Evolutionary conservation across 2,329 filamentous ascomycete species (phyloP).

Genomic region (Alternaria arborescens): DNA sequence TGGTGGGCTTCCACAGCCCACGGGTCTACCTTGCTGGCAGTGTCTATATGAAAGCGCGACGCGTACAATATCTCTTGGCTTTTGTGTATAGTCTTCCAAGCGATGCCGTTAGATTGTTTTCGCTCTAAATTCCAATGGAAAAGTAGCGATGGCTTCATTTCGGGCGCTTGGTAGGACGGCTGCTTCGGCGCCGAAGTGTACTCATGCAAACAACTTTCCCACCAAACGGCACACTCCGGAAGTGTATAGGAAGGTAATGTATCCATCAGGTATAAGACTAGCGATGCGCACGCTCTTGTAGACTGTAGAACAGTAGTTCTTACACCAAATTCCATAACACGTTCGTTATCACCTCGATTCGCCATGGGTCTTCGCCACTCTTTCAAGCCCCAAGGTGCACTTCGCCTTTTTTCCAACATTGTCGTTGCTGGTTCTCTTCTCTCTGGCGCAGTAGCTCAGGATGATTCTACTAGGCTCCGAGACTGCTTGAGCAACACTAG

Average conservation of each 20-base stretch:
- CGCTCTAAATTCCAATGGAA: not conserved
- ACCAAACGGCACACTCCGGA: not conserved
- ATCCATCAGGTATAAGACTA: not conserved
- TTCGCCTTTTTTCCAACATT: constrained; percentile 5
- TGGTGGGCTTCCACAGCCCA: not conserved
- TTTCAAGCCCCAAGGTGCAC: not conserved
- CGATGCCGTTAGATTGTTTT: not conserved
- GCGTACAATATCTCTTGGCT: not conserved
- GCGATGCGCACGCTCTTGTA: not conserved
- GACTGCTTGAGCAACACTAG: constrained; percentile 15
- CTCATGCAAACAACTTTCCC: constrained; percentile 9
- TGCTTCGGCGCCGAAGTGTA: constrained; percentile 12
- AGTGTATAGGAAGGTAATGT: not conserved
- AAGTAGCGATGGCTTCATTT: constrained; percentile 6
- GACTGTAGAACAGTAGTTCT: not conserved
- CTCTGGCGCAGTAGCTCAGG: constrained; percentile 8
- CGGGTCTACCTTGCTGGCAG: not conserved
- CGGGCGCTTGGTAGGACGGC: constrained; percentile 9
- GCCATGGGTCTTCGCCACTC: not conserved
- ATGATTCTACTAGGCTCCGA: constrained; percentile 13
- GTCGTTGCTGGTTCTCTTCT: constrained; percentile 7
- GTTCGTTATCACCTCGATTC: not conserved
- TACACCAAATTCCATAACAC: not conserved
- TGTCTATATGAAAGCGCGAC: not conserved
- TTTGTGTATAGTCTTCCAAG: not conserved